These are phyloP conservation scores for Tricholoma sp. DNA, from an alignment of 768 basidiomycete species.

Conservation along the genomic window DNA sequence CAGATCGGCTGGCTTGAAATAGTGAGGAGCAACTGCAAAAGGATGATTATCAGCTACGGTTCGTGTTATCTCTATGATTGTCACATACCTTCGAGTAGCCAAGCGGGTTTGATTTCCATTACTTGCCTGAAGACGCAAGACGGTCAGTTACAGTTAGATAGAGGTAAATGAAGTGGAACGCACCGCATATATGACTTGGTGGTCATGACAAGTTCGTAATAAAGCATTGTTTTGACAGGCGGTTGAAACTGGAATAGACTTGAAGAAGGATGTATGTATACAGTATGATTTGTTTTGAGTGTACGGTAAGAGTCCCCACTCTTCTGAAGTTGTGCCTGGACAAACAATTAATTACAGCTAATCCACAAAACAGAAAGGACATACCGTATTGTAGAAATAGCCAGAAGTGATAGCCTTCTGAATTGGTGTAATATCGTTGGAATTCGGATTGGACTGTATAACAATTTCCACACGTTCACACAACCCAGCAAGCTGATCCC, in stretches of 20 bases:
- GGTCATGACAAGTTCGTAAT: conserved; percentile 97
- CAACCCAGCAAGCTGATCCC: conserved; percentile 89
- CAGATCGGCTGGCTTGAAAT: conserved; percentile 83
- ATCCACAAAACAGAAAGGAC: conserved; percentile 17
- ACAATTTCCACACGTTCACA: conserved; percentile 98
- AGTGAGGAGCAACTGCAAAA: conserved; percentile 84
- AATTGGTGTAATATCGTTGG: conserved; percentile 87
- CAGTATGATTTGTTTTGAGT: conserved; percentile 92
- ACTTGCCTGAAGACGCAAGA: conserved; percentile 55
- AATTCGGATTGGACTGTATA: conserved; percentile 81
- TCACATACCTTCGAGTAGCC: conserved; percentile 82
- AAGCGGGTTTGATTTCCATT: conserved; percentile 96
- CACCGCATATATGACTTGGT: conserved; percentile 93
- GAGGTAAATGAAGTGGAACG: conserved; percentile 14
- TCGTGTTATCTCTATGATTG: background rate
- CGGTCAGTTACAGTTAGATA: background rate
- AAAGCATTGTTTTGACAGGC: conserved; percentile 83
- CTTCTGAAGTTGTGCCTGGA: conserved; percentile 85
- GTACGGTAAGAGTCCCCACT: conserved; percentile 97
- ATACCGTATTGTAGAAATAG: conserved; percentile 92
- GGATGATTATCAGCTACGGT: background rate
- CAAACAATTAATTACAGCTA: background rate
- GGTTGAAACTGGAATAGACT: conserved; percentile 95
- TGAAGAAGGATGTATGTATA: conserved; percentile 95
- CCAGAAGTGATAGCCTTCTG: conserved; percentile 95